Base-by-base conservation (phyloP, 768 basidiomycete species). In the Strobilomyces confusus region DNA sequence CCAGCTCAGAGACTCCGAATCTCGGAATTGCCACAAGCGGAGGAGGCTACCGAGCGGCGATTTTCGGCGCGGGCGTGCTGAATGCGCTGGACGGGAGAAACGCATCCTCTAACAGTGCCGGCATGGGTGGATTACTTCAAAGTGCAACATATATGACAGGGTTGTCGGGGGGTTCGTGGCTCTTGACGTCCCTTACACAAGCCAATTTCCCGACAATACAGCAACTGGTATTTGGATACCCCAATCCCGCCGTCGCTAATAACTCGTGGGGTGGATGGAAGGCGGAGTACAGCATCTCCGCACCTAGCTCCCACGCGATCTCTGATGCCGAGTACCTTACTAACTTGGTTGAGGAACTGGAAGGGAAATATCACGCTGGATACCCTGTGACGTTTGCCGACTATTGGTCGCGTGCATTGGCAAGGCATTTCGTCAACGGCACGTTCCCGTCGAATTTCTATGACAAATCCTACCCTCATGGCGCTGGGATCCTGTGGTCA, bases 11-110 rank as follows among this genome's bases (percentile, higher is more conserved):
- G 14, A 33, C 33, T 12, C 33, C 33, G 12, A 33, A 33, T 14
- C 5, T 33, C 33, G 33, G 33, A 13, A 33, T 33, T 12, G 33
- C 33, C 11, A 33, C 75, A 26, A 79, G 77, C 22, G 84, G 84
- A 14, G 84, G 84, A 5, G 78, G 81, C 0, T 76, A 79, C 45
- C 66, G 83, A 12, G 84, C 83, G 0, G 78, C 80, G 6, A 69
- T 80, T 40, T 33, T 33, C 14, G 33, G 33, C 14, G 82, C 77
- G 2, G 83, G 80, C 1, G 72, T 81, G 20, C 58, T 78, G 45
- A 72, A 70, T 13, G 72, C 76, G 1, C 57, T 81, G 42, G 80
- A 85, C 59, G 78, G 68, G 33, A 67, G 79, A 30, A 83, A 82
- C 48, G 34, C 63, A 2, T 72, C 80, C 0, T 66, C 75, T 8